phyloP scores from a whole-genome alignment of 148 eudicot genomes.

The Beta vulgaris region DNA sequence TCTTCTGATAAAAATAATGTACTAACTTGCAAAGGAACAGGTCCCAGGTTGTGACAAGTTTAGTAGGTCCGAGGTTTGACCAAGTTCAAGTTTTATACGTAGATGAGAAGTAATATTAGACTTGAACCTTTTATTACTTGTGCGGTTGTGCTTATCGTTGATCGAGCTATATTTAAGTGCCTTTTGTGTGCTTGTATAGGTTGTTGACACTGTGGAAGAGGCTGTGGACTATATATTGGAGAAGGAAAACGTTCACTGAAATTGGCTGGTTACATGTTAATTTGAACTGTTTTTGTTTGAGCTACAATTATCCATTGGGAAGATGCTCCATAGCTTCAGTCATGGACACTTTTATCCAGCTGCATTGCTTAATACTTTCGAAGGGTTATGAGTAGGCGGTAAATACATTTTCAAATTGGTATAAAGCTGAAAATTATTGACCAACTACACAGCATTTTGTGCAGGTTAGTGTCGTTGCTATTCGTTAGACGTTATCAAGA shows the following conservation, averaged over 20 bases:
- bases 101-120: background rate
- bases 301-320: background rate
- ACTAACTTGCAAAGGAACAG: background rate
- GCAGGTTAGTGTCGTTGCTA: no score
- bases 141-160: no score
- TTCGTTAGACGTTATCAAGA: no score
- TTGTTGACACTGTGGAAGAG: constrained; percentile 81
- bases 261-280: background rate
- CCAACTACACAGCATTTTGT: no score
- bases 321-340: background rate
- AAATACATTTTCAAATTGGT: no score
- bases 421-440: no score
- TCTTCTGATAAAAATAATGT: no score
- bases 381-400: no score
- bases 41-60: background rate
- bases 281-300: background rate
- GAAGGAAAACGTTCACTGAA: constrained; percentile 45
- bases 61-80: no score
- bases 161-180: background rate
- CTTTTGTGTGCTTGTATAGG: constrained; percentile 41
- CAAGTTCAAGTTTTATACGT: no score
- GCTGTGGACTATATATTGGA: constrained; percentile 78
- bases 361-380: no score
- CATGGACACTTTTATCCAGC: no score
- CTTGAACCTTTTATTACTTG: background rate